These are phyloP conservation scores for Friedmanniomyces endolithicus DNA, from an alignment of 495 filamentous ascomycete species.

Conservation along the genomic window DNA sequence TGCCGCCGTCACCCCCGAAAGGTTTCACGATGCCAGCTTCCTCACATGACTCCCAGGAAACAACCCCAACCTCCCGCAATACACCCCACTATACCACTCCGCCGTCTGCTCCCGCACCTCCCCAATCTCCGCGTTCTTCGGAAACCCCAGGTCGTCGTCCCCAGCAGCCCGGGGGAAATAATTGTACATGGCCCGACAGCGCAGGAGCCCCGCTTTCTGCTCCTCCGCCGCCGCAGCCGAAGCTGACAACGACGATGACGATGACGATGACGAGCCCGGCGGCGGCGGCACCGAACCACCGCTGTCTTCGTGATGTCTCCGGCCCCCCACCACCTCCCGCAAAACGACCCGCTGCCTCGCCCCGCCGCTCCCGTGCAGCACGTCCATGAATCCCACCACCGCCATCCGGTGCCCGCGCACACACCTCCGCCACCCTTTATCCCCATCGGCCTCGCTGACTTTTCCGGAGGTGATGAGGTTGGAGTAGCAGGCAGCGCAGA, in stretches of 20 bases:
- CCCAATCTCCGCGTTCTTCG: conserved; percentile 63
- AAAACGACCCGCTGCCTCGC: conserved; percentile 46
- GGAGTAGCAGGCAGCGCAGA: conserved; percentile 66
- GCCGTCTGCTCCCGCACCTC: conserved; percentile 70
- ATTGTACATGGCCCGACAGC: conserved; percentile 53
- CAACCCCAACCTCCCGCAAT: conserved; percentile 60
- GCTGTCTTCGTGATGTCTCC: conserved; percentile 40
- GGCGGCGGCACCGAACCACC: too few relatives aligned
- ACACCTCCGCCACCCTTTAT: conserved; percentile 70
- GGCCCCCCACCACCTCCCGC: conserved; percentile 61
- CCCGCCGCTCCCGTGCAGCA: conserved; percentile 14
- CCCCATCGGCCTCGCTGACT: conserved; percentile 61
- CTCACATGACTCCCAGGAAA: conserved; percentile 63
- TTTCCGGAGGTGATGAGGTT: conserved; percentile 45
- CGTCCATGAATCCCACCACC: conserved; percentile 58
- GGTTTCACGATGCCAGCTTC: conserved; percentile 7
- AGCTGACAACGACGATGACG: too few relatives aligned
- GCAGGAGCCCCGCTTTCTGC: conserved; percentile 48
- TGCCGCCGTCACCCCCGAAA: too few relatives aligned
- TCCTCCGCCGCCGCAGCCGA: conserved; percentile 57
- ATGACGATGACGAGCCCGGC: too few relatives aligned
- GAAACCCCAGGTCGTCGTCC: conserved; percentile 68
- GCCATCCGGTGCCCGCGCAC: conserved; percentile 71
- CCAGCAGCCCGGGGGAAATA: conserved; percentile 52
- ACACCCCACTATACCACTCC: conserved; percentile 74